phyloP scores from a whole-genome alignment of 306 rosid genomes.

The Sechiopsis laciniata region DNA sequence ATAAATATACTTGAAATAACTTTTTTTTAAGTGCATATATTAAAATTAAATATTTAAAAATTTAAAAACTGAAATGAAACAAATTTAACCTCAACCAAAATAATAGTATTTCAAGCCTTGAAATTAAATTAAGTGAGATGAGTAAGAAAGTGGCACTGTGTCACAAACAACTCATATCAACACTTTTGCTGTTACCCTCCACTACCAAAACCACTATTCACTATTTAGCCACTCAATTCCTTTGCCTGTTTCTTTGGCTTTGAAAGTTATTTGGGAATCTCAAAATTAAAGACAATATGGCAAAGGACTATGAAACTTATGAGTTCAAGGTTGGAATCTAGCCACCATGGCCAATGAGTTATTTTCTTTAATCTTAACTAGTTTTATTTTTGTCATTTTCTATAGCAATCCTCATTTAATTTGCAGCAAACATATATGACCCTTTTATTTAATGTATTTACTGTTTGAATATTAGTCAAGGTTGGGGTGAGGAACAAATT shows the following conservation, averaged over 20 bases:
- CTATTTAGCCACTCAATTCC: conserved; percentile 5
- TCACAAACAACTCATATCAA: conserved; percentile 6
- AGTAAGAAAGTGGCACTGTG: conserved; percentile 6
- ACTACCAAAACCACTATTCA: conserved; percentile 18
- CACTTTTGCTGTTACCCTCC: neutral
- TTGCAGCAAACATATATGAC: neutral
- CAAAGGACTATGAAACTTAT: neutral
- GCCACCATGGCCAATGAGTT: neutral
- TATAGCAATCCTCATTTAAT: neutral
- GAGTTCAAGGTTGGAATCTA: conserved; percentile 8
- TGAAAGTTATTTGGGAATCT: neutral
- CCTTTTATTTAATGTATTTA: conserved; percentile 8
- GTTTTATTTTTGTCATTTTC: conserved; percentile 15
- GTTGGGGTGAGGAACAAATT: conserved; percentile 16
- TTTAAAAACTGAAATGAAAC: too few relatives aligned
- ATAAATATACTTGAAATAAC: too few relatives aligned
- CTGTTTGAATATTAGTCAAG: conserved; percentile 7
- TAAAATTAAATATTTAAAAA: too few relatives aligned
- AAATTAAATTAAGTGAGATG: neutral
- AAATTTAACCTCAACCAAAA: too few relatives aligned
- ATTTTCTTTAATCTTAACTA: neutral
- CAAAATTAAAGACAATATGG: neutral
- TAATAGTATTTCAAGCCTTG: too few relatives aligned
- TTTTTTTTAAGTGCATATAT: too few relatives aligned
- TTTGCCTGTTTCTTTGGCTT: neutral